Evolutionary conservation across 768 basidiomycete genomes (phyloP), one percentile per base, ranked within the genome.

Genomic region (Boletus vermiculosoides): DNA sequence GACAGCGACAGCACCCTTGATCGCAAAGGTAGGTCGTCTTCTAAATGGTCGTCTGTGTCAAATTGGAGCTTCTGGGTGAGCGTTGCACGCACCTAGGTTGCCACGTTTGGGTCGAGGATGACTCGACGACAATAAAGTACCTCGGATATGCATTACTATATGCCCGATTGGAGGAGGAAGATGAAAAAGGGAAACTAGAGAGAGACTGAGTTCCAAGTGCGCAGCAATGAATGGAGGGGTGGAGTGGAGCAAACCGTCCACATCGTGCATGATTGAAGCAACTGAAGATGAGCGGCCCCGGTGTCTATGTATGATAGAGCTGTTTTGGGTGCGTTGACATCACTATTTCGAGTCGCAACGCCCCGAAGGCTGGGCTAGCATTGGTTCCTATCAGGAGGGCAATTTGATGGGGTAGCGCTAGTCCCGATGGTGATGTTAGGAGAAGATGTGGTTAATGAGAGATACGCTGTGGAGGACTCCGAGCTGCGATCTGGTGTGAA

Each of bases 1-100:
- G 62, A 60, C 57, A 48, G 51, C 50, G 60, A 66, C 55, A 59
- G 56, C 58, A 60, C 66, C 66, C 60, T 67, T 65, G 66, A 68
- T 68, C 60, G 62, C 53, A 64, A 63, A 52, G 49, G 57, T 45
- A 58, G 50, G 52, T 52, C 42, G n/a, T 52, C 56, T 69, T 68
- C 67, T 56, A 57, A 60, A 61, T 58, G 54, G 61, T 57, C 45
- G 59, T 33, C 25, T 9, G 57, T 42, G 58, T 68, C 57, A 57
- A 69, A 60, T 66, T 61, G 57, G 57, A 34, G 45, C 58, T 46
- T 62, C 50, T 58, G 52, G 13, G 42, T 20, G 50, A 47, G 50
- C 44, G 37, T 39, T 56, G 54, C 45, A 57, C 20, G 45, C 44
- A 56, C 50, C 42, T 20, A 42, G 46, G 58, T 10, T 46, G 45